A percentile compares a stretch with the other conserved stretches of the same genome.
Conservation (phyloP, 768 basidiomycete species). For the Lentinula boryana region DNA sequence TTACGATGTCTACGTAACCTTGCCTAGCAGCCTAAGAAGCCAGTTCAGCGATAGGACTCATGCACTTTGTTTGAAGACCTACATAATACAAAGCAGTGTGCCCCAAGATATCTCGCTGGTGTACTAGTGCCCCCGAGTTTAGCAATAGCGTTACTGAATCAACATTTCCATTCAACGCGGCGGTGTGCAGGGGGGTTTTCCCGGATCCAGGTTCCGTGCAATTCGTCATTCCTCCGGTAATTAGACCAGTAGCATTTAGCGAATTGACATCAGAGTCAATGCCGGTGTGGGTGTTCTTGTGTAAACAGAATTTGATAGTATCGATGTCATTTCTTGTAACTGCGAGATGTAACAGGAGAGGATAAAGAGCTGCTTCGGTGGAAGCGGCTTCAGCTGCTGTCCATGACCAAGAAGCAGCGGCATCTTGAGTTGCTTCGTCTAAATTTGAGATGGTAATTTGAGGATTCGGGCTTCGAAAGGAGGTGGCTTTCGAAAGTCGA, state of each 20-base stretch:
- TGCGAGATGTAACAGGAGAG: conserved; percentile 76
- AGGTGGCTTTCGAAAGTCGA: conserved; percentile 44
- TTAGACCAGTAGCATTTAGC: conserved; percentile 26
- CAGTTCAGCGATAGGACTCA: background rate
- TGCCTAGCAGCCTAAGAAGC: conserved; percentile 64
- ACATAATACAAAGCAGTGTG: conserved; percentile 86
- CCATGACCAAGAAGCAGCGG: conserved; percentile 67
- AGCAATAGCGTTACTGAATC: conserved; percentile 46
- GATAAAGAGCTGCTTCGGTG: conserved; percentile 66
- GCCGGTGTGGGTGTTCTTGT: conserved; percentile 12
- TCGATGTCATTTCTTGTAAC: conserved; percentile 65
- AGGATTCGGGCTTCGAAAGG: conserved; percentile 22
- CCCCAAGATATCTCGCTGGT: conserved; percentile 72
- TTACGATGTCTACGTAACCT: conserved; percentile 54
- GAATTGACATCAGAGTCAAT: conserved; percentile 16
- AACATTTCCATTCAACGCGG: conserved; percentile 61
- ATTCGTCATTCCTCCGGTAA: conserved; percentile 69
- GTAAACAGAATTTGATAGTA: conserved; percentile 49
- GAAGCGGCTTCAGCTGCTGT: conserved; percentile 71
- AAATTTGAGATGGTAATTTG: conserved; percentile 27
- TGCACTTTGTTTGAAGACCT: conserved; percentile 15
- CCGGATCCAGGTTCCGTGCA: conserved; percentile 66
- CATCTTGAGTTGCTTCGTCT: conserved; percentile 32
- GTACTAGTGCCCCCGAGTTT: conserved; percentile 73
- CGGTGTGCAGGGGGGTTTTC: conserved; percentile 73